phyloP scores from a whole-genome alignment of 2,329 filamentous ascomycete species.

The Cryphonectria parasitica region DNA sequence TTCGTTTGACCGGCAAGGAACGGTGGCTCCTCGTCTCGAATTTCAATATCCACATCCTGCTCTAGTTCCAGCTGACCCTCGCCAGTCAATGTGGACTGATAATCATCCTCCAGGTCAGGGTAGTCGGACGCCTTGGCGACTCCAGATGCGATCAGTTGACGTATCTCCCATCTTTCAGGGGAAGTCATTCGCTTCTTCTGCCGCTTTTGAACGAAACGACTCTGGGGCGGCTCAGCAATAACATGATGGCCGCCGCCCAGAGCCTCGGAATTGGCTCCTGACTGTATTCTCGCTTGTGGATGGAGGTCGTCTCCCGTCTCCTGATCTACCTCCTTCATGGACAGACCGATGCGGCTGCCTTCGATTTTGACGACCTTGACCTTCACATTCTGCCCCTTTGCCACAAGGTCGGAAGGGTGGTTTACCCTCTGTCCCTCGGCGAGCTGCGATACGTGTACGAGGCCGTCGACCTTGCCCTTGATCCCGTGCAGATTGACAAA shows the following conservation, averaged over 20 bases:
- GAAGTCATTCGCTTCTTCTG: conserved; percentile 94
- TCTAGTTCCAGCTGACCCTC: conserved; percentile 90
- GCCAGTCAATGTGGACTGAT: conserved; percentile 82
- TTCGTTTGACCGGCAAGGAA: conserved; percentile 97
- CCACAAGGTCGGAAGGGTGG: conserved; percentile 86
- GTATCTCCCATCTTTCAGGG: conserved; percentile 96
- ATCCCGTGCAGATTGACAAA: conserved; percentile 93
- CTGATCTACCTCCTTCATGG: conserved; percentile 98
- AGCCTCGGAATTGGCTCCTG: conserved; percentile 87
- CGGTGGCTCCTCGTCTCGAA: conserved; percentile 93
- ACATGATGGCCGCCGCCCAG: conserved; percentile 60
- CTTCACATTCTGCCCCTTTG: conserved; percentile 80
- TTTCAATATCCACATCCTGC: conserved; percentile 96
- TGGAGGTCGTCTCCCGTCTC: conserved; percentile 81
- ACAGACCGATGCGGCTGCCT: conserved; percentile 78
- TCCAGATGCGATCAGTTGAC: conserved; percentile 93
- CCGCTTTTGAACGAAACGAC: conserved; percentile 63
- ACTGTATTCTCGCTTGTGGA: conserved; percentile 77
- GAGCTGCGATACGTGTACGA: conserved; percentile 93
- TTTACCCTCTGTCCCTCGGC: conserved; percentile 84
- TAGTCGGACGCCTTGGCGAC: conserved; percentile 92
- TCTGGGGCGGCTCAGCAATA: conserved; percentile 50
- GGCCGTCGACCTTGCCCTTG: conserved; percentile 83
- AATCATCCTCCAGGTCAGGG: conserved; percentile 92
- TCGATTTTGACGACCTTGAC: conserved; percentile 92